These are phyloP conservation scores for Pseudocercospora cruenta DNA, from an alignment of 2,329 filamentous ascomycete species.

Conservation along the genomic window DNA sequence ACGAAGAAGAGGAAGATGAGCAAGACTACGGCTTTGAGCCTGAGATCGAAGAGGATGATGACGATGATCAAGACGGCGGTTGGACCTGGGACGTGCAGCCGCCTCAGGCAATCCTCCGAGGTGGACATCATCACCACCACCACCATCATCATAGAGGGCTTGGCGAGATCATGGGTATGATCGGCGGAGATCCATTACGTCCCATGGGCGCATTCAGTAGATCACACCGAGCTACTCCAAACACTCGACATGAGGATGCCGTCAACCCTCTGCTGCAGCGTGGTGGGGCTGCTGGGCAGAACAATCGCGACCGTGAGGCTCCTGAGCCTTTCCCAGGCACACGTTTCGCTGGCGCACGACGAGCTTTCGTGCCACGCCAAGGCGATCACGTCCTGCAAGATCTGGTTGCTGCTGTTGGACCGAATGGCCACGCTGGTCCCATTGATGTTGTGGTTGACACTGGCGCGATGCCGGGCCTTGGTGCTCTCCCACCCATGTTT, in stretches of 20 bases:
- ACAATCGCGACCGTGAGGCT: constrained; percentile 12
- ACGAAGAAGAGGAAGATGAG: constrained; percentile 57
- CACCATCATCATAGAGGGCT: constrained; percentile 33
- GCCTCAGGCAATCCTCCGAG: constrained; percentile 22
- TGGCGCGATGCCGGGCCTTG: constrained; percentile 25
- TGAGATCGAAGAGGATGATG: constrained; percentile 47
- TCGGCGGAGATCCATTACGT: constrained; percentile 29
- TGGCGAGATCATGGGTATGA: constrained; percentile 35
- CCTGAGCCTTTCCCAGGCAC: constrained; percentile 9
- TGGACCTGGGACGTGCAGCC: constrained; percentile 33
- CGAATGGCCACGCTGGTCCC: constrained; percentile 19
- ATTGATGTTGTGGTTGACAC: constrained; percentile 34
- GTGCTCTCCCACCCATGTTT: constrained; percentile 30
- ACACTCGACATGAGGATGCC: constrained; percentile 70
- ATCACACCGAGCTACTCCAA: constrained; percentile 40
- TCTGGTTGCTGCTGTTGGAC: constrained; percentile 30
- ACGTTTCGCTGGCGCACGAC: constrained; percentile 24
- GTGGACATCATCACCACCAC: constrained; percentile 29
- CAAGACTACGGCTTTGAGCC: constrained; percentile 67
- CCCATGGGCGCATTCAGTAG: constrained; percentile 19
- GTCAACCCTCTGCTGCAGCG: constrained; percentile 80
- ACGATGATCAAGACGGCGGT: constrained; percentile 34
- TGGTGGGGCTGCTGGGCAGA: constrained; percentile 16
- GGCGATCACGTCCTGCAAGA: constrained; percentile 31
- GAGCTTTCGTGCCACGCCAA: constrained; percentile 30